Conservation (phyloP, 2,329 filamentous ascomycete species). For the Ceratocystis eucalypticola region DNA sequence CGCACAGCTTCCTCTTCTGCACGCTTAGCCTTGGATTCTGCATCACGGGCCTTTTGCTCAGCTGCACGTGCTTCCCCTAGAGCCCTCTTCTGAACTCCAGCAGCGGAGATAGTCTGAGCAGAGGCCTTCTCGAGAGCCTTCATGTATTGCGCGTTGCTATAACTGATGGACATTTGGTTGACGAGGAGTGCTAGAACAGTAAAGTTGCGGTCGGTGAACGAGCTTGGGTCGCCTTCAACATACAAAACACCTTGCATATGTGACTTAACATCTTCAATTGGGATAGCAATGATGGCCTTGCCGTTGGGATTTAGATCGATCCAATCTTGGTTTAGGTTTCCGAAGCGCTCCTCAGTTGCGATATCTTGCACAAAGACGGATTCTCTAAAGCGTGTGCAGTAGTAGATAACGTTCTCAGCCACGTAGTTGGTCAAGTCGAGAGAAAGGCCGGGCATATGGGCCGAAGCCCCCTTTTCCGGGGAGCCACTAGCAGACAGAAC, state of each 20-base stretch:
- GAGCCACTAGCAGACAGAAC: constrained; percentile 61
- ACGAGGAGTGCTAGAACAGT: constrained; percentile 57
- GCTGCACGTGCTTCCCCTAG: constrained; percentile 48
- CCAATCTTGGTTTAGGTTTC: constrained; percentile 59
- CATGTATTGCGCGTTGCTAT: constrained; percentile 53
- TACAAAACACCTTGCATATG: constrained; percentile 61
- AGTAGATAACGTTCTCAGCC: constrained; percentile 64
- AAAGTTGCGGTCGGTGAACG: constrained; percentile 61
- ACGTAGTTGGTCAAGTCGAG: constrained; percentile 53
- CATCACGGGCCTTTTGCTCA: constrained; percentile 29
- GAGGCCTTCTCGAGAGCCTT: constrained; percentile 65
- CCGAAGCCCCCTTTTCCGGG: constrained; percentile 52
- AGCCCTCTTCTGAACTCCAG: constrained; percentile 60
- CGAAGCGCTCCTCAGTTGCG: constrained; percentile 62
- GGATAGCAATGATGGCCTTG: constrained; percentile 66
- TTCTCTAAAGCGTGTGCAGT: constrained; percentile 64
- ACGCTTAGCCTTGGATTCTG: constrained; percentile 62
- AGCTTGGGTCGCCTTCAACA: constrained; percentile 59
- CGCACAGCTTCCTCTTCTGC: constrained; percentile 64
- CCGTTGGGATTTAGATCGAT: constrained; percentile 53
- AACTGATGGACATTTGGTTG: constrained; percentile 63
- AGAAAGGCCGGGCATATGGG: constrained; percentile 52
- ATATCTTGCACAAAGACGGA: constrained; percentile 61
- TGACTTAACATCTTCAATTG: constrained; percentile 59
- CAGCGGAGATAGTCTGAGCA: constrained; percentile 65